Conservation (phyloP, 768 basidiomycete genomes). For the Leccinum ochraceum region DNA sequence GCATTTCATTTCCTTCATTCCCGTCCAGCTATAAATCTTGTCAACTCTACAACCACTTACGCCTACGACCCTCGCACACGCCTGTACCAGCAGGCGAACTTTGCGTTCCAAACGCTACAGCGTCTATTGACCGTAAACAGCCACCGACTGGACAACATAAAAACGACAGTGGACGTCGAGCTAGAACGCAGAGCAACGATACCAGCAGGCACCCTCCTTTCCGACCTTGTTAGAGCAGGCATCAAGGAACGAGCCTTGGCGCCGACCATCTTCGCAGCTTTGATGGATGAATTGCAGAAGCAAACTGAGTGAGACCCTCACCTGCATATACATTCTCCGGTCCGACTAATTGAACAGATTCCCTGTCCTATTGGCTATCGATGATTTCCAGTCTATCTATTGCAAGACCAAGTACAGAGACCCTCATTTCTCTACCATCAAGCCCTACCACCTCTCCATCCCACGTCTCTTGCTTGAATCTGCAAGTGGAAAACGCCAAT, state of each 20-base stretch:
- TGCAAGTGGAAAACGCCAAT: constrained; percentile 63
- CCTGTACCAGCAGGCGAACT: too few species aligned
- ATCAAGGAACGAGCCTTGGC: constrained; percentile 52
- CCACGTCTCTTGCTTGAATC: constrained; percentile 80
- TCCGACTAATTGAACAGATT: constrained; percentile 42
- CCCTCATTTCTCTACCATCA: constrained; percentile 66
- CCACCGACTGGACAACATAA: constrained; percentile 42
- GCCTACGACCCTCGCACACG: constrained; percentile 50
- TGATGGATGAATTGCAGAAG: constrained; percentile 60
- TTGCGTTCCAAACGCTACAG: constrained; percentile 22
- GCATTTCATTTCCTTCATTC: not conserved
- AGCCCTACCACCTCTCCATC: constrained; percentile 75
- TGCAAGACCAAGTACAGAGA: constrained; percentile 67
- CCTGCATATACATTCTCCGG: not conserved
- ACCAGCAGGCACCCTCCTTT: constrained; percentile 49
- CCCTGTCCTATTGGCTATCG: constrained; percentile 82
- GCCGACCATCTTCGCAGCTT: constrained; percentile 53
- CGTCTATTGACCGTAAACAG: constrained; percentile 63
- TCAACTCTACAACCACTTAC: constrained; percentile 75
- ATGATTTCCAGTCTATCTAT: constrained; percentile 86
- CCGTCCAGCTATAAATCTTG: constrained; percentile 43
- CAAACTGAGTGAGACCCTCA: constrained; percentile 58
- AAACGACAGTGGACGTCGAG: constrained; percentile 41
- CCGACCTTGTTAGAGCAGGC: constrained; percentile 59
- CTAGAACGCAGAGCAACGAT: constrained; percentile 50